Conservation (phyloP, 768 basidiomycete genomes). For the Leccinellum albellum region DNA sequence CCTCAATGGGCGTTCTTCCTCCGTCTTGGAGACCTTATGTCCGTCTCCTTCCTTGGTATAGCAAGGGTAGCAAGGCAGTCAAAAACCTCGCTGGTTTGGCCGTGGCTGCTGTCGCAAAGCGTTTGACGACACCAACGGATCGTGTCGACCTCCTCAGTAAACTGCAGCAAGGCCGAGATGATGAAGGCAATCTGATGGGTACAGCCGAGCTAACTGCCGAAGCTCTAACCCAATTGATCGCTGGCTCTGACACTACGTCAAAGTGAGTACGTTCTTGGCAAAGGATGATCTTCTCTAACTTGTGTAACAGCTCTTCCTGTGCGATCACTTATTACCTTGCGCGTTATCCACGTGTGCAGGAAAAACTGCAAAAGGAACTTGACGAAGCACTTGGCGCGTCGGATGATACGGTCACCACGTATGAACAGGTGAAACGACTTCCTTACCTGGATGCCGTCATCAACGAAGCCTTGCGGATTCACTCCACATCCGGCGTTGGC, state of each 20-base stretch:
- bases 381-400: slow-evolving; percentile 54
- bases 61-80: slow-evolving; percentile 61
- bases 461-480: slow-evolving; percentile 79
- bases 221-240: slow-evolving; percentile 80
- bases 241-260: slow-evolving; percentile 89
- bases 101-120: slow-evolving; percentile 73
- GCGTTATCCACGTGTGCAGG: slow-evolving; percentile 57
- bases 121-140: slow-evolving; percentile 65
- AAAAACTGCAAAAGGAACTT: slow-evolving; percentile 74
- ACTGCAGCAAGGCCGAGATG: slow-evolving; percentile 74
- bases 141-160: slow-evolving; percentile 79
- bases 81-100: slow-evolving; percentile 75
- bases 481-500: slow-evolving; percentile 81
- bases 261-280: slow-evolving; percentile 50
- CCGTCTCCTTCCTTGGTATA: slow-evolving; percentile 72
- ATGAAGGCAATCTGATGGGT: slow-evolving; percentile 75
- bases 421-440: slow-evolving; percentile 66
- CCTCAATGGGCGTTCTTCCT: slow-evolving; percentile 77
- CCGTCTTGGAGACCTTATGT: slow-evolving; percentile 65
- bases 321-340: slow-evolving; percentile 87
- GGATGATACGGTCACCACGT: slow-evolving; percentile 58
- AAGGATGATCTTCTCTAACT: not conserved
- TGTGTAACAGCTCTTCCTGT: slow-evolving; percentile 66
- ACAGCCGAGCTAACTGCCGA: slow-evolving; percentile 85
- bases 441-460: slow-evolving; percentile 85